Percentiles rank a stretch among this genome's conserved stretches.
Conservation (phyloP, 148 eudicot species). For the Rhododendron molle region DNA sequence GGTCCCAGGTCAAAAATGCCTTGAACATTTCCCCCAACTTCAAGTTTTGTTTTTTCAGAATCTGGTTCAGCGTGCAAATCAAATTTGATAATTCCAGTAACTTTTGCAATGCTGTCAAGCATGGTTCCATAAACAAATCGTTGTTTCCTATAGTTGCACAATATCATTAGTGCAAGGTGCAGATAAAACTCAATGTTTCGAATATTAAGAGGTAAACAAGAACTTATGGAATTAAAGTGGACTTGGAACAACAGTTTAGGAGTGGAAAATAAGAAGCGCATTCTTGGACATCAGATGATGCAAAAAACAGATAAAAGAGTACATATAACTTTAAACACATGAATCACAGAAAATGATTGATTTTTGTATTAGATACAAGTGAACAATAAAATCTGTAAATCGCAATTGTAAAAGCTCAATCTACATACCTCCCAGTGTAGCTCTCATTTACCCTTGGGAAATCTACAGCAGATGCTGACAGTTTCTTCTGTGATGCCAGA, state of each 20-base stretch:
- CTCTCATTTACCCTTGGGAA: constrained; percentile 88
- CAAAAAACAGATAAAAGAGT: neutral
- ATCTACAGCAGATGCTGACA: constrained; percentile 85
- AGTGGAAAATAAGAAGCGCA: neutral
- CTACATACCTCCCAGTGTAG: constrained; percentile 75
- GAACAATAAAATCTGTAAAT: neutral
- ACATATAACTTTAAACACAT: neutral
- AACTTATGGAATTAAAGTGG: neutral
- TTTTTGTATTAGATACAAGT: neutral
- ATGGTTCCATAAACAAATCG: constrained; percentile 78
- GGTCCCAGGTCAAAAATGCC: constrained; percentile 86
- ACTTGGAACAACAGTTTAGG: neutral
- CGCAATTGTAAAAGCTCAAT: neutral
- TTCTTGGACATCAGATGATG: neutral
- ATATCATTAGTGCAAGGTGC: neutral
- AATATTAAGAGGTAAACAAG: neutral
- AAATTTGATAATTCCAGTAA: constrained; percentile 77
- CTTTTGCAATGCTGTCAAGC: constrained; percentile 71
- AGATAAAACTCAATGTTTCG: neutral
- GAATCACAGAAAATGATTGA: neutral
- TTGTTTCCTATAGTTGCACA: constrained; percentile 55
- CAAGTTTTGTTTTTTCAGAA: constrained; percentile 54
- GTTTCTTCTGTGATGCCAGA: constrained; percentile 68
- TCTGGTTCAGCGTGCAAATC: constrained; percentile 89
- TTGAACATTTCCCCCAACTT: constrained; percentile 80